phyloP scores from a whole-genome alignment of 192 early-diverging fungal species.

The Podila verticillata region DNA sequence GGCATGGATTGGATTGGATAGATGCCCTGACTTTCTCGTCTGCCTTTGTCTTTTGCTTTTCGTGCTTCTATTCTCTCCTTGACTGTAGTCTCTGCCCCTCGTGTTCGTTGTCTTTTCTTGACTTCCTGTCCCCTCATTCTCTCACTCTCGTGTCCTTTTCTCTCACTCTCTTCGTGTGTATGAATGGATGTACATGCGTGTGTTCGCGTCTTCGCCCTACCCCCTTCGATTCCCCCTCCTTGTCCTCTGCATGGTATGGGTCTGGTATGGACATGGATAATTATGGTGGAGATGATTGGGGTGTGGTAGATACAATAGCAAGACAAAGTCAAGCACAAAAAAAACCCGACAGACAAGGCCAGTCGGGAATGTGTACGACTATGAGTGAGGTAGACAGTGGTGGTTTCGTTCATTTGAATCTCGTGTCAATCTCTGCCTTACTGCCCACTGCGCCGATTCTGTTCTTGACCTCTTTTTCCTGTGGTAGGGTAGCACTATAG shows the following conservation, averaged over 20 bases:
- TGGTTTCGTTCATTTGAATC: no score
- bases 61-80: conserved; percentile 1
- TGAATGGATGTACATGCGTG: no score
- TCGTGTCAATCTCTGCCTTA: no score
- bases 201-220: no score
- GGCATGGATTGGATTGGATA: no score
- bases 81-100: background rate
- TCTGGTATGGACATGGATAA: background rate
- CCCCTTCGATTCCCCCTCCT: background rate
- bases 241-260: background rate
- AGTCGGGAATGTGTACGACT: no score
- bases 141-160: background rate
- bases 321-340: background rate
- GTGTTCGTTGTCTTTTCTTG: conserved; percentile 1
- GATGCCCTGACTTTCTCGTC: no score
- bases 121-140: background rate
- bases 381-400: no score
- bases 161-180: background rate
- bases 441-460: no score
- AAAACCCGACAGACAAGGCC: background rate
- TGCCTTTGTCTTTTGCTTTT: background rate
- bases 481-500: no score
- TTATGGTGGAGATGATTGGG: background rate
- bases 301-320: no score
- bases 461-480: no score